phyloP scores from a whole-genome alignment of 1,284 basidiomycete species.

The Rhodotorula mucilaginosa region DNA sequence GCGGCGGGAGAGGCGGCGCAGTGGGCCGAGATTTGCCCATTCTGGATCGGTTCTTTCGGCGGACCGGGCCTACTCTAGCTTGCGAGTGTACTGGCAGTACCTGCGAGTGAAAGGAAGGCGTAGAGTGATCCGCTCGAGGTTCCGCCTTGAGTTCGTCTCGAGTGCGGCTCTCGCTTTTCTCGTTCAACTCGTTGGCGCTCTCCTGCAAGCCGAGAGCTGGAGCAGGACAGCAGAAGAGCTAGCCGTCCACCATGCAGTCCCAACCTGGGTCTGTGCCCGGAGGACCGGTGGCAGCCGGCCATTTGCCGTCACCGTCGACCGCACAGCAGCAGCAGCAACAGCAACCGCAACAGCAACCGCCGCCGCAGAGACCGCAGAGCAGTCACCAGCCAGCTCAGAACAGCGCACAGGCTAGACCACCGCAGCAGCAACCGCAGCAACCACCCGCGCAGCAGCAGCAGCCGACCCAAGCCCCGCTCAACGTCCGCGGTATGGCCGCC shows the following conservation, averaged over 20 bases:
- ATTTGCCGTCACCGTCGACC: background rate
- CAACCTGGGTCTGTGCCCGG: background rate
- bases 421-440: background rate
- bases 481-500: slow-evolving; percentile 28
- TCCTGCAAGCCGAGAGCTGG: background rate
- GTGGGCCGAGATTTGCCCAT: slow-evolving; percentile 1
- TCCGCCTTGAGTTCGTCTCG: too few relatives aligned
- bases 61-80: too few relatives aligned
- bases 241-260: background rate
- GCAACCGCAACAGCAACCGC: background rate
- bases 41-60: too few relatives aligned
- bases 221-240: background rate
- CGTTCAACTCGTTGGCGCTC: too few relatives aligned
- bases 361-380: background rate
- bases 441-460: background rate
- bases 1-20: background rate
- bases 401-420: background rate
- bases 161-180: too few relatives aligned
- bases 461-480: slow-evolving; percentile 29
- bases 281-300: background rate
- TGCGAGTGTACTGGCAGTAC: too few relatives aligned
- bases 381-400: too few relatives aligned
- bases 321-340: slow-evolving; percentile 1
- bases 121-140: too few relatives aligned
- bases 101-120: too few relatives aligned